Conservation (phyloP, 1,284 basidiomycete species). For the Tilletia caries region DNA sequence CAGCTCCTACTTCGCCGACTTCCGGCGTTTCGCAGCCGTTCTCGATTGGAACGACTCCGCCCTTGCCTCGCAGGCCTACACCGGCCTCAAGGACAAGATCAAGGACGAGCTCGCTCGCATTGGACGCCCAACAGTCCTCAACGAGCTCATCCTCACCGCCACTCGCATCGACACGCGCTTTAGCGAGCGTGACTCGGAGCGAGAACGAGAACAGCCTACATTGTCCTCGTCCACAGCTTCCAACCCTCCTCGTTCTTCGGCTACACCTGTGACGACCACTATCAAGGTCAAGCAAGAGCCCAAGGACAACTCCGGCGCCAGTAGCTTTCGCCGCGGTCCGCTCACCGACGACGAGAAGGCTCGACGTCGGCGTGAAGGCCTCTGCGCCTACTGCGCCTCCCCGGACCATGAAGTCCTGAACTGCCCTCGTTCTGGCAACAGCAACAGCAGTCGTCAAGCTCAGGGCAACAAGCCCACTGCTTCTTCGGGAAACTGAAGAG, state of each 20-base stretch:
- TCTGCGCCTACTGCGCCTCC: neutral
- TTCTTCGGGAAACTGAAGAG: constrained; percentile 1
- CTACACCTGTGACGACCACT: neutral
- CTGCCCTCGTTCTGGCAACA: neutral
- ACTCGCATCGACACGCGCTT: neutral
- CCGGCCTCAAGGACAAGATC: neutral
- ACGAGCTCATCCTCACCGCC: constrained; percentile 1
- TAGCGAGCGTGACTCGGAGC: neutral
- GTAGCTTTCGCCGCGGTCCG: neutral
- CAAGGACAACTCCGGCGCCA: no score
- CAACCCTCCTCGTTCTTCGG: no score
- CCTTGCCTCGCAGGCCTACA: constrained; percentile 1
- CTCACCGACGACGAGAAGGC: neutral
- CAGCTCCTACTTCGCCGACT: neutral
- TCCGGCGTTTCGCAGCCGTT: neutral
- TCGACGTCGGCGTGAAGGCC: neutral
- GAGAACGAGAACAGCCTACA: neutral
- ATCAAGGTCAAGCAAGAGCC: neutral
- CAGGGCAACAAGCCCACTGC: neutral
- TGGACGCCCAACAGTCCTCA: neutral
- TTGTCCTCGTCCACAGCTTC: neutral
- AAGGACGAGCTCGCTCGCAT: neutral
- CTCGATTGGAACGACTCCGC: constrained; percentile 5
- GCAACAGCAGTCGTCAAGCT: neutral
- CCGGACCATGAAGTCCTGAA: neutral